phyloP scores from a whole-genome alignment of 108 stramenopile genomes.

The Pseudonitzschia multiseries region DNA sequence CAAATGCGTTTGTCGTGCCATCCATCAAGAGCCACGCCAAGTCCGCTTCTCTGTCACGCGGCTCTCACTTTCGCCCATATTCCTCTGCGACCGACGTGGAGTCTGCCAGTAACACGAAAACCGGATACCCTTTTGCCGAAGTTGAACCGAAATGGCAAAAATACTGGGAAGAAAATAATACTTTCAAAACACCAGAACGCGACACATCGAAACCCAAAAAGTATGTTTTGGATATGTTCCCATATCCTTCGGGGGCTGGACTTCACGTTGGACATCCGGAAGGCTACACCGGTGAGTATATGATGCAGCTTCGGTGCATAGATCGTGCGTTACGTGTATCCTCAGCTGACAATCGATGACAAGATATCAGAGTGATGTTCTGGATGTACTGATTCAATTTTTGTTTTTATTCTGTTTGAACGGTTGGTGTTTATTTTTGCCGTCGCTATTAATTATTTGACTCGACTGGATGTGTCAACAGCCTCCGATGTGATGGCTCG shows the following conservation, averaged over 20 bases:
- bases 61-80: neutral
- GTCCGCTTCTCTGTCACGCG: neutral
- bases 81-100: constrained; percentile 1
- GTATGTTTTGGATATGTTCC: constrained; percentile 99
- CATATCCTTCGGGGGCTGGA: constrained; percentile 97
- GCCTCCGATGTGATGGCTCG: constrained; percentile 98
- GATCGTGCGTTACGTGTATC: neutral
- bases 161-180: constrained; percentile 81
- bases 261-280: constrained; percentile 97
- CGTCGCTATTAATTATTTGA: no score
- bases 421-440: neutral
- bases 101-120: neutral
- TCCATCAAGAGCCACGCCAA: neutral
- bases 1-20: constrained; percentile 7
- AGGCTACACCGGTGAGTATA: constrained; percentile 85
- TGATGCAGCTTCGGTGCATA: neutral
- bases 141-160: constrained; percentile 91
- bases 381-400: neutral
- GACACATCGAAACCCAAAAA: constrained; percentile 78
- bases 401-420: neutral
- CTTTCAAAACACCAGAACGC: constrained; percentile 80
- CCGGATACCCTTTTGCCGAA: constrained; percentile 66
- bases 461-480: constrained; percentile 14
- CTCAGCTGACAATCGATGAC: neutral
- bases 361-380: neutral